Conservation (phyloP, 2,329 filamentous ascomycete genomes). For the Hypoxylon sp. region DNA sequence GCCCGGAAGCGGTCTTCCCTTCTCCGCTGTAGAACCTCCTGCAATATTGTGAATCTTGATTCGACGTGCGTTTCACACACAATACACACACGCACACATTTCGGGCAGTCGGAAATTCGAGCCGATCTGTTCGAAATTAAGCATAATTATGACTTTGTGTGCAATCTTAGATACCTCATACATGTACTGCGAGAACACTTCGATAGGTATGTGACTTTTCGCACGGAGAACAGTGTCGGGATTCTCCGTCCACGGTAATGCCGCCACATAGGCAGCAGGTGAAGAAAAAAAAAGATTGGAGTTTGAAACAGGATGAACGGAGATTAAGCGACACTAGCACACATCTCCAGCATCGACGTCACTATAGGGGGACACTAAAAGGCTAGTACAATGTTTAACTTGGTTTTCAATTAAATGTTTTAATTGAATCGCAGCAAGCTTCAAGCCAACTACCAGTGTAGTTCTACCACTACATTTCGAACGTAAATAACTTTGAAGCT, state of each 20-base stretch:
- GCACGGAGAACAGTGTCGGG: not conserved
- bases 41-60: not conserved
- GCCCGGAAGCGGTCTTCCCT: not conserved
- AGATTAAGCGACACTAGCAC: conserved; percentile 14
- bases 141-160: not conserved
- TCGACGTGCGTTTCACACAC: not conserved
- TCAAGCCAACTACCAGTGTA: conserved; percentile 37
- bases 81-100: not conserved
- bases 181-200: not conserved
- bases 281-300: not conserved
- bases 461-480: conserved; percentile 30
- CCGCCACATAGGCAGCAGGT: not conserved
- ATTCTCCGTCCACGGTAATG: not conserved
- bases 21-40: not conserved
- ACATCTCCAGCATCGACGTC: conserved; percentile 7
- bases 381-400: conserved; percentile 16
- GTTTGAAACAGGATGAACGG: not conserved
- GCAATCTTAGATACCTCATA: not conserved
- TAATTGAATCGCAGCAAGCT: conserved; percentile 37
- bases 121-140: not conserved
- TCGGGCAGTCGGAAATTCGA: not conserved
- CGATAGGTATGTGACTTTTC: not conserved
- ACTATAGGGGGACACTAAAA: not conserved
- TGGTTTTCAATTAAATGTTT: conserved; percentile 43
- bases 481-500: conserved; percentile 20